Percentiles rank a stretch among this genome's conserved stretches.
Evolutionary conservation across 2,329 filamentous ascomycete genomes (phyloP).

Genomic region (Xylaria sp.): DNA sequence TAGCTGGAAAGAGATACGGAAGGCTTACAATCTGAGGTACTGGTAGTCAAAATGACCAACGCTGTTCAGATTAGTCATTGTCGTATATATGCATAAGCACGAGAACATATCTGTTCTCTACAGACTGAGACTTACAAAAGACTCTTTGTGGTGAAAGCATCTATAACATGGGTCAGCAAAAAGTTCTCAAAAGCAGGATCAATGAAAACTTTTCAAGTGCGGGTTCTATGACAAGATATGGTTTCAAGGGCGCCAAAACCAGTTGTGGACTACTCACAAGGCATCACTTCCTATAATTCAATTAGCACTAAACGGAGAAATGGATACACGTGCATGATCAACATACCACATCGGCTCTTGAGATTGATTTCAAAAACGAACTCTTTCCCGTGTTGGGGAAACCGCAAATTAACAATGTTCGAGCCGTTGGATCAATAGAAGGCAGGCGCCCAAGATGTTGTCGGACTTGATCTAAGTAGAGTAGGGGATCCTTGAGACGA

Average conservation of each 20-base stretch:
- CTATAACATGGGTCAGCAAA: slow-evolving; percentile 19
- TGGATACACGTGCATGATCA: background rate
- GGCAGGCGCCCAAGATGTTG: slow-evolving; percentile 97
- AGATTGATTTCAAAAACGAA: slow-evolving; percentile 90
- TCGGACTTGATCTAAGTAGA: slow-evolving; percentile 95
- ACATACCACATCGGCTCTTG: slow-evolving; percentile 78
- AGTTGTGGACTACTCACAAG: slow-evolving; percentile 13
- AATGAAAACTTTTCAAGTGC: background rate
- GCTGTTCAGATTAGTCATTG: slow-evolving; percentile 24
- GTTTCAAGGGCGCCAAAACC: background rate
- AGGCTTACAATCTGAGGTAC: slow-evolving; percentile 68
- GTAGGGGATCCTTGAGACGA: slow-evolving; percentile 89
- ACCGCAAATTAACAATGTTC: slow-evolving; percentile 93
- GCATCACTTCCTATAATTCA: slow-evolving; percentile 23
- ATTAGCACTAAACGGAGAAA: slow-evolving; percentile 2
- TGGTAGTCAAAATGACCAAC: slow-evolving; percentile 99
- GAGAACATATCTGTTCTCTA: background rate
- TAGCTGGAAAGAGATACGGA: background rate
- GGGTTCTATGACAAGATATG: background rate
- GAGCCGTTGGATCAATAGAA: slow-evolving; percentile 96
- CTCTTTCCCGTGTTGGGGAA: slow-evolving; percentile 99
- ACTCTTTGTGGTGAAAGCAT: slow-evolving; percentile 97
- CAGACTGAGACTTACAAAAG: slow-evolving; percentile 61
- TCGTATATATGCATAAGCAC: background rate
- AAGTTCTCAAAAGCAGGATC: background rate